Base-by-base conservation (phyloP, 257 asterid genomes). In the Buddleja alternifolia region DNA sequence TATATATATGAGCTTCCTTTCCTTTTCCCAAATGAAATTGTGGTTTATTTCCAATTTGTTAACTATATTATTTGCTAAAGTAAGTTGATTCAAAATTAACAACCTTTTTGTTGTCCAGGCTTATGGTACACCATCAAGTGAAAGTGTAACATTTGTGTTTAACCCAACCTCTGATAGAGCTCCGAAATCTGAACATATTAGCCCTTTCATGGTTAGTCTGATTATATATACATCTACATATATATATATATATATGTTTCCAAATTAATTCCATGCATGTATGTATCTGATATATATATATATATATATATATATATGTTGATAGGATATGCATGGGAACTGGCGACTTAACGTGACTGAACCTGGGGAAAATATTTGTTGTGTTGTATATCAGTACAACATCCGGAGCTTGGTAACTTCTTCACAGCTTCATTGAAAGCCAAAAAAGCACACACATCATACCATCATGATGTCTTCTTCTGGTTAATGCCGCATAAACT, bases 111-210 rank as follows among this genome's bases (percentile, higher is more conserved):
- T n/a, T n/a, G n/a, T n/a, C n/a, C n/a, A 86, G 96, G 90, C 84
- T 5, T 84, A 86, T 25, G 86, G 86, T 60, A 86, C 90, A 9
- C 96, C 96, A 7, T 86, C 93, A 93, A 88, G 89, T 20, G 93
- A 88, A 78, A 73, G 93, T 40, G 87, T 81, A 32, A 72, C 75
- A 16, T 88, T 84, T 77, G 61, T 84, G 42, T 85, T 86, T 73
- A 72, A 88, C 48, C 95, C 93, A n/a, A 79, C 73, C 23, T 80
- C 87, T 5, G 93, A 84, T 73, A 48, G 62, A 64, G 84, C 82
- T 36, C 87, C 90, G 45, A 88, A 88, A 80, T 73, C 89, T 32
- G 86, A 82, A 71, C 86, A 88, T 66, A 88, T 88, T 67, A 88
- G 96, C 74, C 89, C 96, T 67, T 86, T 86, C 72, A 84, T 85